These are phyloP conservation scores for Kandelia obovata DNA, from an alignment of 345 rosid genomes.

Conservation along the genomic window DNA sequence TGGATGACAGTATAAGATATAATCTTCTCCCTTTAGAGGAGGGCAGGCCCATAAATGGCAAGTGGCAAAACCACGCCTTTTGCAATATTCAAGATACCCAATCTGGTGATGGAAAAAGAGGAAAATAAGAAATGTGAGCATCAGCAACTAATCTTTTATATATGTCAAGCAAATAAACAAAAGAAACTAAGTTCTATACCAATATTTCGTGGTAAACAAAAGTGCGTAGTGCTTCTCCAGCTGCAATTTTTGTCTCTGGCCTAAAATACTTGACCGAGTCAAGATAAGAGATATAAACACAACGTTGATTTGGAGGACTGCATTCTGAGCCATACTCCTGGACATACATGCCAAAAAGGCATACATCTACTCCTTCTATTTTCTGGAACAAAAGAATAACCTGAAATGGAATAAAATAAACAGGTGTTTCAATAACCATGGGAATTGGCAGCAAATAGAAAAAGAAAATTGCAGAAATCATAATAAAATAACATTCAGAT, in stretches of 20 bases:
- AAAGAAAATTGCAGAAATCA: constrained; percentile 1
- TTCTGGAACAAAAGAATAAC: constrained; percentile 32
- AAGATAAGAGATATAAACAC: constrained; percentile 27
- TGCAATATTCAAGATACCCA: constrained; percentile 32
- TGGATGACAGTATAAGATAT: constrained; percentile 31
- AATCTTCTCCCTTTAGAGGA: constrained; percentile 35
- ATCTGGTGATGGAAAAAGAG: constrained; percentile 16
- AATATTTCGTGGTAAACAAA: constrained; percentile 32
- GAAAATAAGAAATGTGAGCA: not conserved
- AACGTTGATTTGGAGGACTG: constrained; percentile 27
- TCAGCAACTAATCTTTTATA: not conserved
- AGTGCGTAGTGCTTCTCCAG: constrained; percentile 33
- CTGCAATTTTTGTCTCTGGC: constrained; percentile 19
- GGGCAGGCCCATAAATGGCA: constrained; percentile 38
- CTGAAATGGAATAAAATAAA: constrained; percentile 4
- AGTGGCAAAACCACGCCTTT: constrained; percentile 28
- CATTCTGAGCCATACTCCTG: constrained; percentile 34
- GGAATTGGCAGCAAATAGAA: not conserved
- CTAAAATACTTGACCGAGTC: constrained; percentile 33
- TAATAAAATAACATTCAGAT: not conserved
- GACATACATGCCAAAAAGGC: constrained; percentile 31
- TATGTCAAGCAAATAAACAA: not conserved
- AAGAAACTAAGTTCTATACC: constrained; percentile 10
- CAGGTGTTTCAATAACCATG: not conserved
- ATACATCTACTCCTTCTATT: constrained; percentile 29